Percentiles rank a stretch among this genome's conserved stretches.
These are phyloP conservation scores for Tolypocladium album DNA, from an alignment of 2,329 filamentous ascomycete species.

Conservation along the genomic window DNA sequence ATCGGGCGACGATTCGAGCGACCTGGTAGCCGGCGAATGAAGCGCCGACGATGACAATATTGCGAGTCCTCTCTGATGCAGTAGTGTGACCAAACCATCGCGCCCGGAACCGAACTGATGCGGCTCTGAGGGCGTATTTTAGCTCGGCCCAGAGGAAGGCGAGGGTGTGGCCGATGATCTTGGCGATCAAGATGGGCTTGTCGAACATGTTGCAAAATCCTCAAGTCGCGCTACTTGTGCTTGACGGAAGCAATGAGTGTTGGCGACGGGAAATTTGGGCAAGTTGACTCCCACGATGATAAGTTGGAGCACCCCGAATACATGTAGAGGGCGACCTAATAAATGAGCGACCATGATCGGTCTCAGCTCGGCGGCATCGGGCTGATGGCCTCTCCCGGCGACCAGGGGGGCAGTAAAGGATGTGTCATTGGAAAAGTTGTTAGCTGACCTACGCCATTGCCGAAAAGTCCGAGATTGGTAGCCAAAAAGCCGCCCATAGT, in stretches of 20 bases:
- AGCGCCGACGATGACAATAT: conserved; percentile 45
- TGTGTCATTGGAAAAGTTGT: background rate
- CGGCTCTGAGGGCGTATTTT: conserved; percentile 7
- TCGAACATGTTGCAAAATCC: conserved; percentile 12
- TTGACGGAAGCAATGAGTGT: too few relatives aligned
- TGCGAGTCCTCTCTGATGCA: conserved; percentile 18
- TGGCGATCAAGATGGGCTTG: conserved; percentile 18
- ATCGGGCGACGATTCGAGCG: conserved; percentile 33
- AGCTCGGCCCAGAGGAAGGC: conserved; percentile 10
- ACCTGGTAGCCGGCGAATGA: conserved; percentile 46
- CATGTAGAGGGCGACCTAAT: background rate
- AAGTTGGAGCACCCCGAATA: background rate
- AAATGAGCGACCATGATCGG: background rate
- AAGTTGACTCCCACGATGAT: too few relatives aligned
- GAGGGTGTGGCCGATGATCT: conserved; percentile 15
- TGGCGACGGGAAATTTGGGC: too few relatives aligned
- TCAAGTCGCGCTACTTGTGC: background rate
- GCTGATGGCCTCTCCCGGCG: background rate
- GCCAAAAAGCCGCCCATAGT: background rate
- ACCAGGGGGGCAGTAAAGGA: background rate
- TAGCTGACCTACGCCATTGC: background rate
- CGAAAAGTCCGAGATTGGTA: background rate
- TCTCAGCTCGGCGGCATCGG: background rate
- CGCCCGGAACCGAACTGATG: conserved; percentile 5
- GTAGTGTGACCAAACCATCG: conserved; percentile 6